These are phyloP conservation scores for Annulohypoxylon truncatum DNA, from an alignment of 2,329 filamentous ascomycete species.

Conservation along the genomic window DNA sequence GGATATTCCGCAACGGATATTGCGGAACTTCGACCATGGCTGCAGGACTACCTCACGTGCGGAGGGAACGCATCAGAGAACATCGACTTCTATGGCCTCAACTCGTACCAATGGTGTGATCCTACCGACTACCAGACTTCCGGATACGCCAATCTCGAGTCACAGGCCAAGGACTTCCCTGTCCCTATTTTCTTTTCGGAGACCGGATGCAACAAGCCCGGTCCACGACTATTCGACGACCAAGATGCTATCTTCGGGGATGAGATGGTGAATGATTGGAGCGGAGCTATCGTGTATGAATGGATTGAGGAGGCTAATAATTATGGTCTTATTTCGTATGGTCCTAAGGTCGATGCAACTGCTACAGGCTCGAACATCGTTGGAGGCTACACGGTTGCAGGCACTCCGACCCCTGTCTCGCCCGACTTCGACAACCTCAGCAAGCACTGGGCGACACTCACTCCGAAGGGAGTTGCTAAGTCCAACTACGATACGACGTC, in stretches of 20 bases:
- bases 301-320: conserved; percentile 88
- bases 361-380: conserved; percentile 65
- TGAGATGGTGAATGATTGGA: conserved; percentile 77
- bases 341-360: conserved; percentile 64
- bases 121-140: conserved; percentile 67
- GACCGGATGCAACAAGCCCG: conserved; percentile 80
- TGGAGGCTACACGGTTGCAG: conserved; percentile 76
- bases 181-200: conserved; percentile 93
- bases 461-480: conserved; percentile 74
- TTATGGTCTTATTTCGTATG: conserved; percentile 85
- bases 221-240: conserved; percentile 74
- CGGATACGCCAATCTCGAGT: conserved; percentile 76
- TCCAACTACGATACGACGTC: conserved; percentile 72
- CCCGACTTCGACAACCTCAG: conserved; percentile 85
- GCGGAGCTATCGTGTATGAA: conserved; percentile 87
- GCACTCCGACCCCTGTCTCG: conserved; percentile 76
- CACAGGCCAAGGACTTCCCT: conserved; percentile 75
- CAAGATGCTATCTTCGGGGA: conserved; percentile 80
- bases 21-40: conserved; percentile 70
- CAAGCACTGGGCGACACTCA: conserved; percentile 78
- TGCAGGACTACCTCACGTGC: conserved; percentile 81
- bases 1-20: conserved; percentile 92
- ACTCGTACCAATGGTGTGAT: conserved; percentile 87
- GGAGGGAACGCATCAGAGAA: conserved; percentile 75
- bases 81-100: conserved; percentile 86